phyloP scores from a whole-genome alignment of 2,329 filamentous ascomycete genomes.

The Sphaerulina vaccinii region DNA sequence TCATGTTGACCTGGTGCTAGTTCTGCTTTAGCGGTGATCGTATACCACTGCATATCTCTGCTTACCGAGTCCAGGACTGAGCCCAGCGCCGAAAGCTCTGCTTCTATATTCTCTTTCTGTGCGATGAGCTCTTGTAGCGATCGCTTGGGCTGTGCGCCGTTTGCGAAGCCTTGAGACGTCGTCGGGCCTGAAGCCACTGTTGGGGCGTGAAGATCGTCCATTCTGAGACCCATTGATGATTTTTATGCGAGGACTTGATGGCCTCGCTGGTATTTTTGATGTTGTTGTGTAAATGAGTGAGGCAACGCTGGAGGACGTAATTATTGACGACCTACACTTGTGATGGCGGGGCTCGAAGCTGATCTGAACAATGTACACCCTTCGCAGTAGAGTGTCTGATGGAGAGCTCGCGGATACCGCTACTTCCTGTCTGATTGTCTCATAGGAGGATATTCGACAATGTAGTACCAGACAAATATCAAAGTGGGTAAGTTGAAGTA shows the following conservation, averaged over 20 bases:
- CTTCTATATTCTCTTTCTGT: constrained; percentile 81
- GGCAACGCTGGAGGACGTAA: constrained; percentile 2
- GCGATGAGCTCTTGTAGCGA: constrained; percentile 77
- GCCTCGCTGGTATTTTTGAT: not conserved
- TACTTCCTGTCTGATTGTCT: too few relatives aligned
- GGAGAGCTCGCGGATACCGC: not conserved
- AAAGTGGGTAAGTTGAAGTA: too few relatives aligned
- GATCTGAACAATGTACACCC: not conserved
- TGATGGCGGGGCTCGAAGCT: not conserved
- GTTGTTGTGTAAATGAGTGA: not conserved
- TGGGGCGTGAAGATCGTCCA: constrained; percentile 68
- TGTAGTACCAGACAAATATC: too few relatives aligned
- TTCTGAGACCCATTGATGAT: constrained; percentile 49
- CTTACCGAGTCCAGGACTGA: constrained; percentile 83
- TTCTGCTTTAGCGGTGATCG: constrained; percentile 21
- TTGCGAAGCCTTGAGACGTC: constrained; percentile 31
- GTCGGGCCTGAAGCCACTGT: constrained; percentile 76
- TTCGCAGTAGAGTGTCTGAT: not conserved
- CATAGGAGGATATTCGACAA: too few relatives aligned
- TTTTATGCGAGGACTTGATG: not conserved
- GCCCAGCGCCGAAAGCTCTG: constrained; percentile 79
- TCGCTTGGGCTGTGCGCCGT: constrained; percentile 54
- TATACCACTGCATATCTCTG: constrained; percentile 10
- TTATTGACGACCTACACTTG: constrained; percentile 11
- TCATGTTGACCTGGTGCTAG: constrained; percentile 94